Base-by-base conservation (phyloP, 257 asterid species). In the Gentiana macrophylla region DNA sequence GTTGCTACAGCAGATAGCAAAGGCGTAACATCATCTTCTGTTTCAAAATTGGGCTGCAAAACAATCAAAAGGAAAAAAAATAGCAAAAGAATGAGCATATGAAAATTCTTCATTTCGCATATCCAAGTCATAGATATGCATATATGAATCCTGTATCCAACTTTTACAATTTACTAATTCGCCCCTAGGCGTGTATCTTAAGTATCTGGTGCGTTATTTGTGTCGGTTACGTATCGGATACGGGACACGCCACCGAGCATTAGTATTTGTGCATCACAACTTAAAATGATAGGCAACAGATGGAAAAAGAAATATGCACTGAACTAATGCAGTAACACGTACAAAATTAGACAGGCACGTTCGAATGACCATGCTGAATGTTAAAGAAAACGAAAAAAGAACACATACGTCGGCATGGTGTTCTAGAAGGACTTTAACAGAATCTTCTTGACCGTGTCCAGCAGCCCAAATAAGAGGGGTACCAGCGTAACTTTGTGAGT, bases 401-500 rank as follows among this genome's bases (percentile, higher is more conserved):
- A 49, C 53, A 65, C 86, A 77, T 74, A 91, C 98, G 51, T 87
- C 67, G 70, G 98, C 98, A 52, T 69, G 71, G 63, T 85, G 88
- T 68, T 87, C 90, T 35, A 92, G 72, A 51, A 92, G 86, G 58
- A 87, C 35, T 81, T 80, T 72, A 55, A 92, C 94, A 53, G 95
- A 75, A 53, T 88, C 93, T 71, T 58, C 74, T 67, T 92, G 94
- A 64, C 75, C 88, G 55, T 83, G 90, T 67, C 98, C 98, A 51
- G 97, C 95, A 72, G 98, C 98, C 98, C 97, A 88, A 57, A 92
- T 66, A 56, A 92, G 94, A 12, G 98, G 94, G 60, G 85, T 78
- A 53, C 98, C 98, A 34, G 84, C 90, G 73, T 85, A 94, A 78
- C 98, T 84, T 79, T 81, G 89, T 52, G 77, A 72, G 66, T 92